Base-by-base conservation (phyloP, 768 basidiomycete genomes). In the Strobilomyces dryophilus region DNA sequence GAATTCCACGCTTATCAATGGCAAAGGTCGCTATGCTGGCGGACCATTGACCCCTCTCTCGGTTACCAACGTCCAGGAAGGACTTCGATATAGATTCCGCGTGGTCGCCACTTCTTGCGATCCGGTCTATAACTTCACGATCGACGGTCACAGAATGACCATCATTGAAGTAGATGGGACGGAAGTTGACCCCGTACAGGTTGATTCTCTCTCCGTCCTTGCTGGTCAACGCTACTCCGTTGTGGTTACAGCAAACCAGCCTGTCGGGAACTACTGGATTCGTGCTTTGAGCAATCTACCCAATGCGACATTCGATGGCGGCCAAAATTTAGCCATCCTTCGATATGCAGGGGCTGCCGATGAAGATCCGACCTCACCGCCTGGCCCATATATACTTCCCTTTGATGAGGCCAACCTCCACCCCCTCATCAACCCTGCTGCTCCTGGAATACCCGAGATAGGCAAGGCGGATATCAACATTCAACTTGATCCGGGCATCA, bases 201-300 rank as follows among this genome's bases (percentile, higher is more conserved):
- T 48, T 1, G 52, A 53, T 18, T 49, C 27, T 0, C 21, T 54
- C 36, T 42, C 35, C 21, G 24, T 54, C 9, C 42, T 44, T 11
- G 18, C 29, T 26, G 53, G 42, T 18, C 53, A 54, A 18, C 53
- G 53, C 34, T 54, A 49, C 11, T 54, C 53, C 1, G 47, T 54
- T 12, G 67, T 80, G 8, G 57, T 79, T 12, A 69, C 59, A n/a
- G 76, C 79, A 15, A 67, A 78, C 55, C 71, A 79, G 46, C 59
- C 70, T 0, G 59, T 76, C 24, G 69, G 64, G 8, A 83, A 81
- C 61, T 83, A 83, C 63, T 84, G 79, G 79, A 71, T 80, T 29
- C 74, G 77, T 20, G 72, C 78, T 0, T 65, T 37, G 68, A 36
- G 14, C 20, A 18, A 27, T 44, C 3, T 76, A 31, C 14, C 47